Evolutionary conservation across 2,329 filamentous ascomycete species (phyloP), one percentile per base, ranked within the genome.

Genomic region (Epichloe coenophiala): DNA sequence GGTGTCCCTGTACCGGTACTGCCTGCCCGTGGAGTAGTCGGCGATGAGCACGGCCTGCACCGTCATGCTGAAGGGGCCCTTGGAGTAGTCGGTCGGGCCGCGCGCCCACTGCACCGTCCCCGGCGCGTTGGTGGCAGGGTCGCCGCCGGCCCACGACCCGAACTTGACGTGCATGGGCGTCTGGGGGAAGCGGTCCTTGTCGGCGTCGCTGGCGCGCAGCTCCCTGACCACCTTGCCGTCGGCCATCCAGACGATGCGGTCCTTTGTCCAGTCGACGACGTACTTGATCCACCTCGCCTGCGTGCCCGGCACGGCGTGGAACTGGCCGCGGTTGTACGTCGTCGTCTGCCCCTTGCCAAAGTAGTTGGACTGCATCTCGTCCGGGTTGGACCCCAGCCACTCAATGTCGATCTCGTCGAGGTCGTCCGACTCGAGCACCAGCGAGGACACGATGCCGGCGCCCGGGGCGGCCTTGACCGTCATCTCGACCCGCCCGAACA

Each of bases 321-420:
- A 90, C 52, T 86, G 83, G 55, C 88, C 90, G 51, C 93, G 85
- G 69, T 94, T 88, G 72, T 91, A 95, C n/a, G 78, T 78, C 33
- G 78, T 83, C 0, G 88, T 90, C 58, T 86, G 77, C 49, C 91
- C 93, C 68, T 97, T 95, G 65, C 89, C 88, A 60, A 98, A 98
- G 71, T 95, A 98, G 70, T 98, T 98, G 59, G 83, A 86, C 69
- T 98, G 93, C n/a, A 95, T 86, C 66, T 95, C 76, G 51, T 73
- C 71, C 56, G 77, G 69, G 62, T 87, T 78, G 50, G 83, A 81
- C 52, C 93, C 93, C 23, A 98, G 78, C 88, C 90, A 97, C 68
- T 98, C 93, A 73, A 91, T 86, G 66, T 98, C 93, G 62, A 98
- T 95, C 71, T 98, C 93, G 68, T 98, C 93, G 43, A 96, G 77